Evolutionary conservation across 768 basidiomycete species (phyloP), one percentile per base, ranked within the genome.

Genomic region (Tricholoma saponaceum): DNA sequence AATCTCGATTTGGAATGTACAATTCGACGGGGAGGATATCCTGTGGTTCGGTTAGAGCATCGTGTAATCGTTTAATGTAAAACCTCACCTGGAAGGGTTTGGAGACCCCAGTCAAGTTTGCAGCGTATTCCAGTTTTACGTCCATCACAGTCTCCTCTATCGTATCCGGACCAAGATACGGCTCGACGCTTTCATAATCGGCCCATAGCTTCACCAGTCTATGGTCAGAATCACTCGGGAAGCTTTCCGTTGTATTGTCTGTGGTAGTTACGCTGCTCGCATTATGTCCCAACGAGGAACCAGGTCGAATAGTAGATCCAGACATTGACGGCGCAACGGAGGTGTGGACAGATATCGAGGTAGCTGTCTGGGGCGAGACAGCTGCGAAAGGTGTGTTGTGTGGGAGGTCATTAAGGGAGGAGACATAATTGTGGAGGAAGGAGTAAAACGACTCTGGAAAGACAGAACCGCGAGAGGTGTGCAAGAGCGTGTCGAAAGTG

Each of bases 381-480:
- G 66, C 67, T 9, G 74, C 57, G 57, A 81, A 80, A 2, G 82
- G 76, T 0, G 79, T 70, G 1, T 76, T 70, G 14, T 78, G 65
- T 2, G 84, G 76, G 12, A 84, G 75, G 59, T 93, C 90, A 68
- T 89, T 89, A 62, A 92, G 77, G 1, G 92, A 86, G 3, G 86
- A 81, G 56, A 92, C 82, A 63, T 97, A 98, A 63, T 90, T 90
- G 68, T 95, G 90, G 9, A 98, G 79, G 74, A 96, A 98, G 2
- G 93, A 89, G 73, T 97, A 98, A 72, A 98, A 98, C 28, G 84
- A 85, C 64, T 95, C 93, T 0, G 96, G 95, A 61, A 98, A 90
- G 49, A 95, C 86, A 8, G 80, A 80, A 0, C 86, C 90, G 46
- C 92, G 82, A 3, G 86, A 89, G 1, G 78, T 83, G 25, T 89